phyloP scores from a whole-genome alignment of 139 green algal genomes.

The Coccomyxa sp. region DNA sequence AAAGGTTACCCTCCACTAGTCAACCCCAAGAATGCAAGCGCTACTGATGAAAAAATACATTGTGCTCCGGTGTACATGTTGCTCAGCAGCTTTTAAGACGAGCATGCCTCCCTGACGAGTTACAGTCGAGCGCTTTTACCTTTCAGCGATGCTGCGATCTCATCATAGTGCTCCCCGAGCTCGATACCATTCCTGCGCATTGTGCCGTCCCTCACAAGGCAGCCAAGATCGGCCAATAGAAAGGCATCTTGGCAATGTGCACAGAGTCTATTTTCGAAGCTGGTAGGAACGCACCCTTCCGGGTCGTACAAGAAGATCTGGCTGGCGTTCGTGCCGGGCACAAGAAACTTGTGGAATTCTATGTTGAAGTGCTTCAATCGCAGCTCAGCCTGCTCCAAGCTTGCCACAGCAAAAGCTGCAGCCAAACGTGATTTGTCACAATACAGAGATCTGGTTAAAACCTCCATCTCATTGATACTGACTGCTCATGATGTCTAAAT shows the following conservation, averaged over 20 bases:
- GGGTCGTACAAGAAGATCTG: slow-evolving; percentile 23
- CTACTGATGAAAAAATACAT: no score
- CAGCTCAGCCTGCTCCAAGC: slow-evolving; percentile 7
- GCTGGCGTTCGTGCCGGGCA: not conserved
- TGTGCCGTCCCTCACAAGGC: not conserved
- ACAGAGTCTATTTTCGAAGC: not conserved
- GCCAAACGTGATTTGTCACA: not conserved
- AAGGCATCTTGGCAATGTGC: not conserved
- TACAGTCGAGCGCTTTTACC: no score
- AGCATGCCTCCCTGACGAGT: no score
- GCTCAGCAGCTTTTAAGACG: no score
- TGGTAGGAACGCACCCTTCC: slow-evolving; percentile 3
- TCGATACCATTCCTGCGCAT: slow-evolving; percentile 15
- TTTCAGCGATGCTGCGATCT: slow-evolving; percentile 8
- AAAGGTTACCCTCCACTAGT: no score
- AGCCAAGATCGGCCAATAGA: not conserved
- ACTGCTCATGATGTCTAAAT: not conserved
- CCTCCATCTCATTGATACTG: not conserved
- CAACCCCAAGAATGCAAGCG: no score
- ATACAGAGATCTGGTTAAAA: not conserved
- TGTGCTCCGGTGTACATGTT: no score
- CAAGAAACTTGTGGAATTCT: slow-evolving; percentile 5
- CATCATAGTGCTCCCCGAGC: slow-evolving; percentile 9
- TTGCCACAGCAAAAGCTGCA: slow-evolving; percentile 20
- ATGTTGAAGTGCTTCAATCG: slow-evolving; percentile 6